These are phyloP conservation scores for Raffaelea ambrosiae DNA, from an alignment of 2,329 filamentous ascomycete species.

Conservation along the genomic window DNA sequence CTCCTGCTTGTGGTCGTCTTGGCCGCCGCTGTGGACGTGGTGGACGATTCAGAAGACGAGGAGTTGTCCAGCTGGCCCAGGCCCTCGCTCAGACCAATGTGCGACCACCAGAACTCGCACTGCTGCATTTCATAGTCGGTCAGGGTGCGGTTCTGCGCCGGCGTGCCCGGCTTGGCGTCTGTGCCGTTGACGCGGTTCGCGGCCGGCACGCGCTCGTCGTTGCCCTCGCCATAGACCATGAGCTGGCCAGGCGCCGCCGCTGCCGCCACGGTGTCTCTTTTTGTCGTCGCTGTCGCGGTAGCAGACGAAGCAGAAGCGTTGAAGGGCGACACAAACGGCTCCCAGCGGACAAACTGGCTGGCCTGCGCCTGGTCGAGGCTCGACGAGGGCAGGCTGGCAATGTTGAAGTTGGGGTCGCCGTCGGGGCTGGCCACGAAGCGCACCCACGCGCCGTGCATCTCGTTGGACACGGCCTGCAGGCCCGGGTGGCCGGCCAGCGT, in stretches of 20 bases:
- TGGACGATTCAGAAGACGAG: neutral
- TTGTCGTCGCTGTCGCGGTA: neutral
- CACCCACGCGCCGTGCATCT: constrained; percentile 36
- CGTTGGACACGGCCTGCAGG: constrained; percentile 25
- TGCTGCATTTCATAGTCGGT: constrained; percentile 36
- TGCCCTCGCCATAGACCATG: constrained; percentile 49
- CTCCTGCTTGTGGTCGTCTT: too few relatives aligned
- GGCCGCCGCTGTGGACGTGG: too few relatives aligned
- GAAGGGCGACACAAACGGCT: constrained; percentile 34
- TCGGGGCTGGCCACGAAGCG: constrained; percentile 20
- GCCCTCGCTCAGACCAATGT: constrained; percentile 38
- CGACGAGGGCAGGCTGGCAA: neutral
- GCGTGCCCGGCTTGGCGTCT: constrained; percentile 29
- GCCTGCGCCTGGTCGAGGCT: too few relatives aligned
- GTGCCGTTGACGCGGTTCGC: constrained; percentile 6
- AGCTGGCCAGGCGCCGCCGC: constrained; percentile 6
- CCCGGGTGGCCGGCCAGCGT: constrained; percentile 25
- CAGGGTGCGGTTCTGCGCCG: constrained; percentile 32
- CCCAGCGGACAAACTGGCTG: constrained; percentile 23
- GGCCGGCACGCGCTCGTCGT: constrained; percentile 39
- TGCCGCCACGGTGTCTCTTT: neutral
- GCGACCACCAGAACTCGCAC: constrained; percentile 54
- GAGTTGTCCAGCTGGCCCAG: constrained; percentile 18
- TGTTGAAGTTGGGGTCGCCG: constrained; percentile 9
- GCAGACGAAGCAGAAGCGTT: neutral